These are phyloP conservation scores for Yamadazyma oceani DNA, from an alignment of 1,139 yeast species.

Conservation along the genomic window DNA sequence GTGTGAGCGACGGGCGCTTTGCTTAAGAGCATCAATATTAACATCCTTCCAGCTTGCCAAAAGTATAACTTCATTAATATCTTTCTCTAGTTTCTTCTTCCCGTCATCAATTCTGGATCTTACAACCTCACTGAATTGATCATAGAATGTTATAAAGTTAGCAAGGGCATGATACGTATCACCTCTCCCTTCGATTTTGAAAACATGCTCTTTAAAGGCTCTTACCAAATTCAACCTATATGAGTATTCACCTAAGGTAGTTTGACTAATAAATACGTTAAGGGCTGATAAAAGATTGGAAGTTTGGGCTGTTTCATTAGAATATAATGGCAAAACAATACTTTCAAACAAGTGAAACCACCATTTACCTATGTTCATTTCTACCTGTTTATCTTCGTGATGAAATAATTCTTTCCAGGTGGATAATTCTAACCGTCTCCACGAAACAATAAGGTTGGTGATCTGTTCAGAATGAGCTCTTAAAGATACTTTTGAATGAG, in stretches of 20 bases:
- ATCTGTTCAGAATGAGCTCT: constrained; percentile 53
- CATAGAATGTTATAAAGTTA: constrained; percentile 65
- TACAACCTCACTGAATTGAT: constrained; percentile 58
- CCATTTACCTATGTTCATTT: constrained; percentile 68
- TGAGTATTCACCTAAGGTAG: constrained; percentile 72
- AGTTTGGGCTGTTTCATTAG: constrained; percentile 23
- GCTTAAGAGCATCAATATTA: constrained; percentile 88
- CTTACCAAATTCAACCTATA: constrained; percentile 56
- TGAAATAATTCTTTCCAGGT: constrained; percentile 82
- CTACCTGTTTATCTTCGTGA: constrained; percentile 59
- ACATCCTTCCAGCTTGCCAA: constrained; percentile 98
- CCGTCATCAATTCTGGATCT: constrained; percentile 43
- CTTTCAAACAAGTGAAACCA: constrained; percentile 90
- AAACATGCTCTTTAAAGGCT: constrained; percentile 60
- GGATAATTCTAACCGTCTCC: constrained; percentile 86
- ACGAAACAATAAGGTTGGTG: constrained; percentile 71
- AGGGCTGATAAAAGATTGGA: constrained; percentile 63
- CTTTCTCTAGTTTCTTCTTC: constrained; percentile 66
- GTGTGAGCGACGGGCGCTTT: constrained; percentile 89
- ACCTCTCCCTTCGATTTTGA: constrained; percentile 19
- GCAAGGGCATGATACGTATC: constrained; percentile 45
- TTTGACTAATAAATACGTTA: constrained; percentile 71
- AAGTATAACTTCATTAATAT: constrained; percentile 77
- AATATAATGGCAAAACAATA: constrained; percentile 50
- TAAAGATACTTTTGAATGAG: constrained; percentile 75